Evolutionary conservation across 495 filamentous ascomycete genomes (phyloP).

Genomic region (Podospora pseudopauciseta): DNA sequence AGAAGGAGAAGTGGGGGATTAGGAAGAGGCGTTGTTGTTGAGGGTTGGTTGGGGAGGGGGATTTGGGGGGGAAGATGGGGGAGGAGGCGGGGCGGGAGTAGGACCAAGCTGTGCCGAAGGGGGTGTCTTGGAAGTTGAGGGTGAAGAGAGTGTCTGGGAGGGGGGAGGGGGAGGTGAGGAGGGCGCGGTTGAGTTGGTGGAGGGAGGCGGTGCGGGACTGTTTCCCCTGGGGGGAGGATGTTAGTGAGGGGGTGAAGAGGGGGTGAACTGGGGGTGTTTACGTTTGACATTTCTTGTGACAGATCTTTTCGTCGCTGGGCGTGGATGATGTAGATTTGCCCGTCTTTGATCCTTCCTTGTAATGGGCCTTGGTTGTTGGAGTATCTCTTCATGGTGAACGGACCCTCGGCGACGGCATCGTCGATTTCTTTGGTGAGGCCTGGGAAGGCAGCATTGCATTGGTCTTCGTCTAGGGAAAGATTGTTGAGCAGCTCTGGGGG

Average conservation of each 20-base stretch:
- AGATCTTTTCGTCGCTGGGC: slow-evolving; percentile 38
- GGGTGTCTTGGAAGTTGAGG: slow-evolving; percentile 43
- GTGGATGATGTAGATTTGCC: slow-evolving; percentile 44
- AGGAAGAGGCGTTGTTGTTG: slow-evolving; percentile 53
- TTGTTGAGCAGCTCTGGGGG: slow-evolving; percentile 35
- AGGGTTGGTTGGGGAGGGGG: slow-evolving; percentile 15
- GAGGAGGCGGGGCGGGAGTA: slow-evolving; percentile 42
- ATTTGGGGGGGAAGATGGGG: slow-evolving; percentile 41
- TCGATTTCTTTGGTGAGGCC: slow-evolving; percentile 46
- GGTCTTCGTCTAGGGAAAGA: slow-evolving; percentile 37
- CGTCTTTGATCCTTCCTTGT: slow-evolving; percentile 42
- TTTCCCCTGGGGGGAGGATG: neutral
- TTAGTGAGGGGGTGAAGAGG: neutral
- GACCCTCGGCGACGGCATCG: slow-evolving; percentile 40
- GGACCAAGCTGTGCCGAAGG: slow-evolving; percentile 36
- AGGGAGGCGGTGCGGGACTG: slow-evolving; percentile 42
- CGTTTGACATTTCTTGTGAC: slow-evolving; percentile 40
- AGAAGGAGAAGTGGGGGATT: slow-evolving; percentile 79
- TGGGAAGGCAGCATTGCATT: slow-evolving; percentile 45
- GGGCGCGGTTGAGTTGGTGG: slow-evolving; percentile 48
- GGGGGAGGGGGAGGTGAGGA: slow-evolving; percentile 47
- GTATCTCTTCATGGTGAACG: slow-evolving; percentile 39
- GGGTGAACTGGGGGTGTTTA: slow-evolving; percentile 13
- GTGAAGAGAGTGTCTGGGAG: slow-evolving; percentile 62
- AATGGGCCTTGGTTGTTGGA: slow-evolving; percentile 37